Evolutionary conservation across 202 grass and related monocot genomes (phyloP).

Genomic region (Brachypodium distachyon): DNA sequence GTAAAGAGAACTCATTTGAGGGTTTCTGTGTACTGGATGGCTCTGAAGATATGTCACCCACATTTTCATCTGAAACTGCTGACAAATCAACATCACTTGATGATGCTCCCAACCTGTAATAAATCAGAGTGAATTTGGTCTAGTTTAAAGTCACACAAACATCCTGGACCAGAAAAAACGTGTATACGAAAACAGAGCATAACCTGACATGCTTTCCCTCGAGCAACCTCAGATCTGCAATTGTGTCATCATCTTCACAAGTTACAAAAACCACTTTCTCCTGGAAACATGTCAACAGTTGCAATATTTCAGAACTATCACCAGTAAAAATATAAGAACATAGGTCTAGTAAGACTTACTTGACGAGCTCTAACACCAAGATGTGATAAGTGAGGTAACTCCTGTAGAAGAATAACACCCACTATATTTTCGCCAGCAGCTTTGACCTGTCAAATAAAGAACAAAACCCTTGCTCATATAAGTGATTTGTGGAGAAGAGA

Average conservation of each 20-base stretch:
- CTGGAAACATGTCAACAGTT: conserved; percentile 38
- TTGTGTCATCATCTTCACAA: conserved; percentile 79
- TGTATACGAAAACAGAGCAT: background rate
- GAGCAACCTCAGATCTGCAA: conserved; percentile 45
- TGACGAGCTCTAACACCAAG: conserved; percentile 97
- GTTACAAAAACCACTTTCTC: conserved; percentile 90
- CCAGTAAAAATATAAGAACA: conserved; percentile 21
- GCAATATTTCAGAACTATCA: conserved; percentile 15
- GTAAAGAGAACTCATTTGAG: background rate
- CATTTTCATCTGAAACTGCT: conserved; percentile 26
- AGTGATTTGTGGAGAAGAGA: background rate
- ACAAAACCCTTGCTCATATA: conserved; percentile 1
- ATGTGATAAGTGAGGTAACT: conserved; percentile 96
- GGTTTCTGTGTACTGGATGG: conserved; percentile 14
- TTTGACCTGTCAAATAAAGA: conserved; percentile 59
- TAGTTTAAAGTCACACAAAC: background rate
- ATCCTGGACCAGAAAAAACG: background rate
- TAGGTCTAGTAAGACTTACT: conserved; percentile 49
- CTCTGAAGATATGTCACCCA: conserved; percentile 27
- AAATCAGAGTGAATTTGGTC: background rate
- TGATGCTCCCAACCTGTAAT: conserved; percentile 69
- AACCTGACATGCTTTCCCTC: conserved; percentile 81
- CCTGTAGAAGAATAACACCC: conserved; percentile 86
- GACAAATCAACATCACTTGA: conserved; percentile 58
- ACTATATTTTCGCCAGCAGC: conserved; percentile 88